phyloP scores from a whole-genome alignment of 1,284 basidiomycete genomes.

The Fomitopsis palustris region DNA sequence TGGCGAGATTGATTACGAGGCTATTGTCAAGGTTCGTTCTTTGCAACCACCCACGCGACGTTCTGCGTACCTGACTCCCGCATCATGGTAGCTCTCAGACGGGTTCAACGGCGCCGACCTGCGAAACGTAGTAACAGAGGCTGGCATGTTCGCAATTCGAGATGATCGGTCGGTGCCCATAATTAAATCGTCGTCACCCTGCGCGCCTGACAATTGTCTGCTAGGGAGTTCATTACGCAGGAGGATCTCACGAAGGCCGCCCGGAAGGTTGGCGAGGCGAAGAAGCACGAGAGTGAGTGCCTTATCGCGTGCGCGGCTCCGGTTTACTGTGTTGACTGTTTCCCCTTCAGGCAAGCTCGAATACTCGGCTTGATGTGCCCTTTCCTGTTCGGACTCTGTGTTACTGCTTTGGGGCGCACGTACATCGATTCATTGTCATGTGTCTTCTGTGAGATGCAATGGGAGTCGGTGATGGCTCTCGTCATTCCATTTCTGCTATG shows the following conservation, averaged over 20 bases:
- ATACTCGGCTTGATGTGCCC: conserved; percentile 40
- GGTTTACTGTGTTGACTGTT: conserved; percentile 9
- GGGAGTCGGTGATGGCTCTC: neutral
- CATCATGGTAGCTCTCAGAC: conserved; percentile 66
- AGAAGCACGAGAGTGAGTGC: conserved; percentile 88
- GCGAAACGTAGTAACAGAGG: conserved; percentile 96
- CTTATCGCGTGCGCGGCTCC: neutral
- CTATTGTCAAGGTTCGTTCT: conserved; percentile 83
- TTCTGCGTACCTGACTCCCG: neutral
- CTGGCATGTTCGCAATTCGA: conserved; percentile 98
- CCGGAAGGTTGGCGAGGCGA: conserved; percentile 91
- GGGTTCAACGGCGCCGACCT: conserved; percentile 95
- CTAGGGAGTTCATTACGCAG: conserved; percentile 85
- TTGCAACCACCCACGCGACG: neutral
- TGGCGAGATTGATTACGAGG: conserved; percentile 94
- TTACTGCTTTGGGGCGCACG: neutral
- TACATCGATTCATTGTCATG: neutral
- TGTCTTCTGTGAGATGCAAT: neutral
- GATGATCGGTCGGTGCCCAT: conserved; percentile 71
- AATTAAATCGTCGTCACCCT: conserved; percentile 2
- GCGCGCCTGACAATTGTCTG: neutral
- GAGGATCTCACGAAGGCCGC: conserved; percentile 99
- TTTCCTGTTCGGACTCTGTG: neutral
- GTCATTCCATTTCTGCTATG: neutral
- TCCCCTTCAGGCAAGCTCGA: conserved; percentile 51